A percentile compares a stretch with the other conserved stretches of the same genome.
Evolutionary conservation across 331 rosid species (phyloP).

Genomic region (Dryas integrifolia): DNA sequence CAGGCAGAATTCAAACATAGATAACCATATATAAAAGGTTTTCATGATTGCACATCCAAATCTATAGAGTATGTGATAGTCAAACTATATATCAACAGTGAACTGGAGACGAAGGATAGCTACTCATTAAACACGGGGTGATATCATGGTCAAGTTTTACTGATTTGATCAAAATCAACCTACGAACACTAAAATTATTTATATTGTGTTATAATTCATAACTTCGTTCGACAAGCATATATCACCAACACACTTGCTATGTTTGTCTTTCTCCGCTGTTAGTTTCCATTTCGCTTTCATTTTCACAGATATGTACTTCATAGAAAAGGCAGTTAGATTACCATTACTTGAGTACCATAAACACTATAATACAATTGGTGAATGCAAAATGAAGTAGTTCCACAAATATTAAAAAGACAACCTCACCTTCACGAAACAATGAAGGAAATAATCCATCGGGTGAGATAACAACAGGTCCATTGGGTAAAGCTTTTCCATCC

Average conservation of each 20-base stretch:
- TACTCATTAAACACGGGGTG: background rate
- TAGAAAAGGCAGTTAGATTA: background rate
- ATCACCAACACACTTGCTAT: background rate
- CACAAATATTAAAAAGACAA: background rate
- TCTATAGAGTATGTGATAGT: background rate
- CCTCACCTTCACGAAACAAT: slow-evolving; percentile 83
- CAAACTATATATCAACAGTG: background rate
- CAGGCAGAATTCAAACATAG: background rate
- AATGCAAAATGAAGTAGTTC: slow-evolving; percentile 17
- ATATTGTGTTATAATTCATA: background rate
- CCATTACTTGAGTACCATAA: background rate
- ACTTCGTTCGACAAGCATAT: background rate
- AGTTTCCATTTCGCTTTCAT: slow-evolving; percentile 6
- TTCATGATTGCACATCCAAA: background rate
- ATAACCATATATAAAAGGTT: background rate
- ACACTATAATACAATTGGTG: background rate
- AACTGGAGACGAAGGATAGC: background rate
- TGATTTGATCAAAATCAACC: background rate
- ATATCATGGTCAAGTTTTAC: background rate
- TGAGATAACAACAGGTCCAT: slow-evolving; percentile 91
- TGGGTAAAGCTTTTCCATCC: slow-evolving; percentile 89
- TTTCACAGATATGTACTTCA: background rate
- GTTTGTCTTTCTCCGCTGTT: background rate
- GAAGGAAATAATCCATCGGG: slow-evolving; percentile 96
- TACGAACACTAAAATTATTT: background rate